Base-by-base conservation (phyloP, 805 yeast species). In the Candida ovalis region DNA sequence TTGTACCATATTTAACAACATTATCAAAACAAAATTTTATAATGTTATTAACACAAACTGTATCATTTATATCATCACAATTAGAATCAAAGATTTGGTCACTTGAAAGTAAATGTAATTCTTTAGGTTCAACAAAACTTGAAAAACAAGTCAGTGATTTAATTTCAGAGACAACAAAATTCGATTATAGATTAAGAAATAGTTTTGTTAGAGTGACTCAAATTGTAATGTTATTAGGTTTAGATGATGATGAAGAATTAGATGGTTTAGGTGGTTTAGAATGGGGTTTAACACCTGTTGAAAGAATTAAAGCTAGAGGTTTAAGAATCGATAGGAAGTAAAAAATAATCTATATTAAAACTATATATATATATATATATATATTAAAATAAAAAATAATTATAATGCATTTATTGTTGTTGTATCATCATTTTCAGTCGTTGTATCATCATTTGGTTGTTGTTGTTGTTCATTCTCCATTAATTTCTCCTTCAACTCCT, bases 171-270 rank as follows among this genome's bases (percentile, higher is more conserved):
- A 77, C 88, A 5, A 84, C 96, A 43, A 84, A 81, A 43, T 80
- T 81, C 48, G 75, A 84, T 59, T 92, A 90, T 65, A 77, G 77
- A 32, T 69, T 90, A 56, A 74, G 97, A 50, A 94, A 88, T 51
- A 78, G 80, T 56, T 92, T 92, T 61, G 75, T 86, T 7, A 74
- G 89, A 49, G 81, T 89, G 5, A 89, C 96, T 0, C 98, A 92
- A 63, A 75, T 94, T 39, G 86, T 89, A 19, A 77, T 88, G 72
- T 72, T 89, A 40, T 72, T 90, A 37, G 94, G 96, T 4, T 76
- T 89, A 68, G 97, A 89, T 56, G 91, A 86, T 50, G 83, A 77
- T 45, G 73, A 68, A 38, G 71, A 67, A 28, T 50, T 66, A 32
- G 65, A 65, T 8, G 64, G 60, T 27, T 56, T 68, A 38, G 54